Evolutionary conservation across 2,329 filamentous ascomycete genomes (phyloP).

Genomic region (Alternaria arbusti): DNA sequence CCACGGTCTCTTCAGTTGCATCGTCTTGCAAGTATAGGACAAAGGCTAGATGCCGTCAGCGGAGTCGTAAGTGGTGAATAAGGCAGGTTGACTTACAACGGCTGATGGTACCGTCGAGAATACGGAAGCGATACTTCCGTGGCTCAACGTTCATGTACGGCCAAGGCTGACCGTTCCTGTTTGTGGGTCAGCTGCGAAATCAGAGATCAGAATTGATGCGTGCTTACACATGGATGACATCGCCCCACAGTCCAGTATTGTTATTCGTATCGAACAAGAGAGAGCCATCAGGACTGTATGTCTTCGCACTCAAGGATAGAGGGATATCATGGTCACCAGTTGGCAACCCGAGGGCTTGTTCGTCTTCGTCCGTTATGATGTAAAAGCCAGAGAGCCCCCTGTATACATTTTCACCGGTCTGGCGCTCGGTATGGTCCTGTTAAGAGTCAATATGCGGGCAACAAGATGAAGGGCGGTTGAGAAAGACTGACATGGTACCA

Average conservation of each 20-base stretch:
- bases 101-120: conserved; percentile 54
- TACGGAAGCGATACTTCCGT: conserved; percentile 64
- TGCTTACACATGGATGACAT: conserved; percentile 60
- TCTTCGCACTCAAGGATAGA: conserved; percentile 58
- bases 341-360: conserved; percentile 59
- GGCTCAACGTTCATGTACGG: conserved; percentile 63
- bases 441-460: neutral
- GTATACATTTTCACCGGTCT: conserved; percentile 63
- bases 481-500: conserved; percentile 62
- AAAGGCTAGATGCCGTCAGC: conserved; percentile 47
- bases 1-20: conserved; percentile 37
- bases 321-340: conserved; percentile 62
- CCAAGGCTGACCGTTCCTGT: conserved; percentile 63
- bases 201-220: neutral
- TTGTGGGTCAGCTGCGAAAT: conserved; percentile 1
- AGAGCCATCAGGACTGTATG: conserved; percentile 59
- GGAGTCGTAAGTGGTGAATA: too few relatives aligned
- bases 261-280: conserved; percentile 57
- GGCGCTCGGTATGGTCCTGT: conserved; percentile 49
- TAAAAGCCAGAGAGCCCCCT: conserved; percentile 64
- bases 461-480: conserved; percentile 10
- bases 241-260: conserved; percentile 59
- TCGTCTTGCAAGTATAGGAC: conserved; percentile 55
- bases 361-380: conserved; percentile 59
- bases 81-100: conserved; percentile 17